Conservation (phyloP, 2,329 filamentous ascomycete species). For the Claviceps fusiformis region DNA sequence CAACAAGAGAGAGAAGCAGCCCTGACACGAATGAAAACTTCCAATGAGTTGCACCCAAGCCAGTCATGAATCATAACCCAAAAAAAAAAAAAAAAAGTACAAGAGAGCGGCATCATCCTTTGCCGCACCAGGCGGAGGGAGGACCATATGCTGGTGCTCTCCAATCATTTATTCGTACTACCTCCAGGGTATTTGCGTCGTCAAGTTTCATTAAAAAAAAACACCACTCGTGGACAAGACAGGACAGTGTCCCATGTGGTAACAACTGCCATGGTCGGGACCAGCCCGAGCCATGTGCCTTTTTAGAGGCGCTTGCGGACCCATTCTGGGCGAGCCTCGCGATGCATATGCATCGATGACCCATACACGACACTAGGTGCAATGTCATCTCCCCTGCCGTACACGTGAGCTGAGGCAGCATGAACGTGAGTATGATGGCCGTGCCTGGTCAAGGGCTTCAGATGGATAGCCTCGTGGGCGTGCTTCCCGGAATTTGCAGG, state of each 20-base stretch:
- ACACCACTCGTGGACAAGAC: too few relatives aligned
- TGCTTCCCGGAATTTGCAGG: conserved; percentile 1
- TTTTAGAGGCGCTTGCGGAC: conserved; percentile 4
- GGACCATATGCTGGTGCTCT: not conserved
- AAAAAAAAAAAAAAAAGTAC: not conserved
- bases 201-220: too few relatives aligned
- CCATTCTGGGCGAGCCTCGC: conserved; percentile 5
- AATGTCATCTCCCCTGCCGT: not conserved
- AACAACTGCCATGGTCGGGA: not conserved
- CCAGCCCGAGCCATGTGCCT: not conserved
- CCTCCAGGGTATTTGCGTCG: not conserved
- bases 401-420: not conserved
- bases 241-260: too few relatives aligned
- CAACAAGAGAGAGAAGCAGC: not conserved
- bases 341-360: not conserved
- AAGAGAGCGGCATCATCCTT: not conserved
- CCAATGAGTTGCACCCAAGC: not conserved
- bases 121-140: not conserved
- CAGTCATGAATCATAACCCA: not conserved
- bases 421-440: not conserved
- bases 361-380: not conserved
- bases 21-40: too few relatives aligned
- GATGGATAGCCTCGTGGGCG: conserved; percentile 1
- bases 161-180: not conserved
- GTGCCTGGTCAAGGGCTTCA: conserved; percentile 1